Base-by-base conservation (phyloP, 2,329 filamentous ascomycete species). In the Myrmaecium sp. region DNA sequence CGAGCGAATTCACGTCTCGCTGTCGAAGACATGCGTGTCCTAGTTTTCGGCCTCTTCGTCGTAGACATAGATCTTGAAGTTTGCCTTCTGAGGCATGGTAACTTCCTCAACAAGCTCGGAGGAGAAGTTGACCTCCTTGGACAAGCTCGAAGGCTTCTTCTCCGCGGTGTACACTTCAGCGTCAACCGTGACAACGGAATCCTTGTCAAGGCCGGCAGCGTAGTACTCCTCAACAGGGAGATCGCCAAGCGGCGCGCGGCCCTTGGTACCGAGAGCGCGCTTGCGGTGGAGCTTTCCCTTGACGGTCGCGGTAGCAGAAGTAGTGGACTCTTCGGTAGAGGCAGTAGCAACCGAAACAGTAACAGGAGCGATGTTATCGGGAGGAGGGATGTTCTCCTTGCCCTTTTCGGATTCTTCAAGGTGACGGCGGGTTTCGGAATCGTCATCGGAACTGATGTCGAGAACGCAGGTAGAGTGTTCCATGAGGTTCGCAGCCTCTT, bases 361-460 rank as follows among this genome's bases (percentile, higher is more conserved):
- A 19, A 12, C 23, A 14, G 14, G 17, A 9, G 10, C 25, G 27
- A 15, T 29, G 16, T 23, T 47, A 61, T 54, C 57, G 2, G 53
- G 51, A 5, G 86, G 86, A 4, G 86, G 79, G 11, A 93, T 71
- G 45, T 98, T 98, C 58, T 98, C 86, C 61, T 98, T 98, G 43
- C 82, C 79, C 17, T 70, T 63, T 30, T 57, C 52, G 23, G 68
- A 65, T 37, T 79, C 67, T 17, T 49, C 44, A 30, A 55, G 61
- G 60, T 38, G 60, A 48, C 44, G 53, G 43, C 66, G 66, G 26
- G 57, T 62, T 42, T 67, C 63, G 15, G 56, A 66, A 51, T 84
- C 78, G 47, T 93, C 84, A 41, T 93, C 84, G 13, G 81, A 84
- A 38, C 73, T 82, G 43, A 95, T 82, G 46, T 95, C 86, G 3